Evolutionary conservation across 2,329 filamentous ascomycete genomes (phyloP), one percentile per base, ranked within the genome.

Genomic region (Microcera coccophila): DNA sequence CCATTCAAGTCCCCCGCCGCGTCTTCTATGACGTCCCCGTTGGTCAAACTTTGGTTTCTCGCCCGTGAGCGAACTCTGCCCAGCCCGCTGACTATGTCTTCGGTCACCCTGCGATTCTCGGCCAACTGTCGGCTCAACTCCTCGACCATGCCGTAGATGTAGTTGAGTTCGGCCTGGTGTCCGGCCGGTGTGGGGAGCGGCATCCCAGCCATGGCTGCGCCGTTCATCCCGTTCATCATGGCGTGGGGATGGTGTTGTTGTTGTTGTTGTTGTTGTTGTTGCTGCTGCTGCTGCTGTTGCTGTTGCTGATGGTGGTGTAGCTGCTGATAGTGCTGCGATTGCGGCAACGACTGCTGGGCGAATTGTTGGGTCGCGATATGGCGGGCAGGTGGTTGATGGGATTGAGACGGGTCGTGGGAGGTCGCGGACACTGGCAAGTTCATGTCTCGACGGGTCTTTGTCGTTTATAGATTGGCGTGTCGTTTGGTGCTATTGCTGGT

Each of bases 71-170:
- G 76, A 50, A 85, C 78, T 44, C 74, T 72, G 20, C 81, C 81
- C 32, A 84, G 71, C 31, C 78, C 78, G n/a, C 70, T 72, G 38
- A 84, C 78, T 36, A 85, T 82, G 19, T 81, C 77, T 50, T 82
- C 77, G n/a, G 79, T 76, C 28, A 77, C 74, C 32, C 74, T 71
- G 51, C 78, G 71, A 59, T 82, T 82, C 39, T 82, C 78, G 11
- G 79, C 74, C 21, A 84, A 69, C 58, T 82, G 78, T 24, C 76
- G 74, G 54, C 79, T 82, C 36, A 84, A 69, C 59, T 82, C 79
- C 57, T 85, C 81, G 10, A 85, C 81, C 76, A 84, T 80, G 51
- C 72, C 71, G 59, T 84, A 83, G 57, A 85, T 82, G 63, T 82
- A 80, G 59, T 82, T 82, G 47, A 85, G 73, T 62, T 85, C 81